These are phyloP conservation scores for Neurospora sp. DNA, from an alignment of 495 filamentous ascomycete genomes.

Conservation along the genomic window DNA sequence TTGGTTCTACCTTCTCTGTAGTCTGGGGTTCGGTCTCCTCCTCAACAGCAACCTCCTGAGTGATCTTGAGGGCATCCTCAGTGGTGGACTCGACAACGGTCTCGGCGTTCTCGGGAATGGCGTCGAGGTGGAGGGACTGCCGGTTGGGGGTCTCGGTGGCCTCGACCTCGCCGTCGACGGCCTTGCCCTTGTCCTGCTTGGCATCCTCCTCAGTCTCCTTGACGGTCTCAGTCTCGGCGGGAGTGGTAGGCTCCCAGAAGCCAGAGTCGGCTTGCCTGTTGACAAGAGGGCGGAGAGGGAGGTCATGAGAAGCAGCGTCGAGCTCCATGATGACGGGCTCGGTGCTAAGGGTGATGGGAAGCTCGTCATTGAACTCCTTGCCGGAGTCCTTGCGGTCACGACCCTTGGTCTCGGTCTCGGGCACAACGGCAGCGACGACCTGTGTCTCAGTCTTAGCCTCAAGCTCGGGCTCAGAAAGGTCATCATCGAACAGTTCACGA, in stretches of 20 bases:
- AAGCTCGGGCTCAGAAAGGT: not conserved
- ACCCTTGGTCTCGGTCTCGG: not conserved
- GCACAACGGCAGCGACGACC: not conserved
- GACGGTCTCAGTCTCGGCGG: slow-evolving; percentile 8
- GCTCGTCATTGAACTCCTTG: slow-evolving; percentile 17
- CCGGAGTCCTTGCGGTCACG: slow-evolving; percentile 19
- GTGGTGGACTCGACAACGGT: not conserved
- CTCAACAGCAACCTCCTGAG: slow-evolving; percentile 2
- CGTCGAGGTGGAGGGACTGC: not conserved
- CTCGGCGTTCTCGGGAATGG: slow-evolving; percentile 3
- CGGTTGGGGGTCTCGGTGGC: not conserved
- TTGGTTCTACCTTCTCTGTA: slow-evolving; percentile 20
- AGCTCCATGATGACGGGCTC: slow-evolving; percentile 7
- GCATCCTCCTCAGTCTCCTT: slow-evolving; percentile 3
- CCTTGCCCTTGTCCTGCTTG: slow-evolving; percentile 1
- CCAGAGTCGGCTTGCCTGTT: slow-evolving; percentile 23
- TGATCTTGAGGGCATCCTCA: slow-evolving; percentile 4
- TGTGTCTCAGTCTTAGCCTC: not conserved
- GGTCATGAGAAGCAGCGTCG: slow-evolving; percentile 8
- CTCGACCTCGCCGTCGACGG: not conserved
- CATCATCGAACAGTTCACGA: not conserved
- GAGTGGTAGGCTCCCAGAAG: slow-evolving; percentile 18
- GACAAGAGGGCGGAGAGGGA: slow-evolving; percentile 2
- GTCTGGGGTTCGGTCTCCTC: not conserved
- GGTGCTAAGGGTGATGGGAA: slow-evolving; percentile 7